These are phyloP conservation scores for Coniferiporia weirii DNA, from an alignment of 1,284 basidiomycete species.

Conservation along the genomic window DNA sequence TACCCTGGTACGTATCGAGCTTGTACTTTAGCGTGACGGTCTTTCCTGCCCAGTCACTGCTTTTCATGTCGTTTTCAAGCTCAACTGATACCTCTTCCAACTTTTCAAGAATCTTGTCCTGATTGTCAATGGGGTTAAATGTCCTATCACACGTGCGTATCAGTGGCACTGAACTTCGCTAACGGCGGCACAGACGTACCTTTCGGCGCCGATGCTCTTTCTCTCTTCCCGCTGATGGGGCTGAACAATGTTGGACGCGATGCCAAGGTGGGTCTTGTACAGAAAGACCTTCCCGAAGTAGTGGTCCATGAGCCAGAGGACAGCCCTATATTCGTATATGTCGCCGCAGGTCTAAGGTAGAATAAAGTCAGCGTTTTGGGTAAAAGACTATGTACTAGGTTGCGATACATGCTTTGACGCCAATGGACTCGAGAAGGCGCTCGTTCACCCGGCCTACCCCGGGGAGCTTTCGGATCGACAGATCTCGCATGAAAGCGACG, in stretches of 20 bases:
- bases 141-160: constrained; percentile 46
- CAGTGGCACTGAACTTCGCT: neutral
- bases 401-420: constrained; percentile 58
- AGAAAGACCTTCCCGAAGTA: constrained; percentile 75
- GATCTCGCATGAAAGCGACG: constrained; percentile 65
- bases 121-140: constrained; percentile 62
- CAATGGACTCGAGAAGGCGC: constrained; percentile 78
- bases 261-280: constrained; percentile 75
- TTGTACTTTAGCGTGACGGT: constrained; percentile 81
- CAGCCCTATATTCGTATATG: constrained; percentile 68
- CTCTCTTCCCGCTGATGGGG: constrained; percentile 72
- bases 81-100: constrained; percentile 76
- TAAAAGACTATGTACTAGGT: neutral
- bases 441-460: constrained; percentile 88
- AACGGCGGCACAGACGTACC: constrained; percentile 37
- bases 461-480: constrained; percentile 79
- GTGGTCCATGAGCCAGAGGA: constrained; percentile 77
- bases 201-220: constrained; percentile 87
- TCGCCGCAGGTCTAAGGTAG: constrained; percentile 75
- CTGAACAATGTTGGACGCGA: constrained; percentile 77
- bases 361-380: neutral
- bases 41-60: constrained; percentile 66
- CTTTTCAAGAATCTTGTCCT: constrained; percentile 64
- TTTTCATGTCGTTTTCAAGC: constrained; percentile 72
- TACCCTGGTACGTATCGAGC: constrained; percentile 30